These are phyloP conservation scores for Tephrocybe sp. DNA, from an alignment of 768 basidiomycete species.

Conservation along the genomic window DNA sequence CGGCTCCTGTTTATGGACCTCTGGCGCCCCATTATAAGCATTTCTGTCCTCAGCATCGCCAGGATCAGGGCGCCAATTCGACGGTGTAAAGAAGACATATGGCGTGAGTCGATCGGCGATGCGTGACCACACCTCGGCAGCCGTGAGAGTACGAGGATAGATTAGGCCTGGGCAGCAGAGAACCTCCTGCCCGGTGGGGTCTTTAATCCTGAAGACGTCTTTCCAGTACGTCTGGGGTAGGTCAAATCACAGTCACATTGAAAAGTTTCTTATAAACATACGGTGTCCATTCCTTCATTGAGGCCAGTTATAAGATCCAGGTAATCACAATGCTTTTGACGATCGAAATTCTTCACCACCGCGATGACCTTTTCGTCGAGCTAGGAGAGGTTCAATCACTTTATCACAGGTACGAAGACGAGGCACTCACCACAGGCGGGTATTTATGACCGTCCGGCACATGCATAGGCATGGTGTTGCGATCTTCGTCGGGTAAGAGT, in stretches of 20 bases:
- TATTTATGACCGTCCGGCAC: constrained; percentile 15
- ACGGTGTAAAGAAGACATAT: constrained; percentile 14
- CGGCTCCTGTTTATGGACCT: background rate
- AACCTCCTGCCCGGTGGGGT: constrained; percentile 3
- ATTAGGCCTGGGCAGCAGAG: constrained; percentile 15
- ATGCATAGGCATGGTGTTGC: constrained; percentile 10
- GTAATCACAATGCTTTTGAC: constrained; percentile 10
- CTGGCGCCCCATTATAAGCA: background rate
- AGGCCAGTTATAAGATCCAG: constrained; percentile 14
- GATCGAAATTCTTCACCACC: constrained; percentile 11
- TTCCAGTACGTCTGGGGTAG: constrained; percentile 14
- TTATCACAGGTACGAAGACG: background rate
- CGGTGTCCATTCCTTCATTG: constrained; percentile 11
- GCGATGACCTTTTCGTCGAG: constrained; percentile 12
- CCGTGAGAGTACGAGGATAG: constrained; percentile 14
- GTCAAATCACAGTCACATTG: background rate
- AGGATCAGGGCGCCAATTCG: constrained; percentile 5
- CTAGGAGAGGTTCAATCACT: background rate
- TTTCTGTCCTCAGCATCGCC: background rate
- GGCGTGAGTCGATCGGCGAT: constrained; percentile 11
- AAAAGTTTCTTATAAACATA: constrained; percentile 1
- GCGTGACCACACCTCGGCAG: constrained; percentile 13
- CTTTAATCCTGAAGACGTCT: constrained; percentile 10
- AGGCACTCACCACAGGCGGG: constrained; percentile 10
- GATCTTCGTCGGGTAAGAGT: background rate